phyloP scores from a whole-genome alignment of 2,329 filamentous ascomycete species.

The Neurospora crassa region DNA sequence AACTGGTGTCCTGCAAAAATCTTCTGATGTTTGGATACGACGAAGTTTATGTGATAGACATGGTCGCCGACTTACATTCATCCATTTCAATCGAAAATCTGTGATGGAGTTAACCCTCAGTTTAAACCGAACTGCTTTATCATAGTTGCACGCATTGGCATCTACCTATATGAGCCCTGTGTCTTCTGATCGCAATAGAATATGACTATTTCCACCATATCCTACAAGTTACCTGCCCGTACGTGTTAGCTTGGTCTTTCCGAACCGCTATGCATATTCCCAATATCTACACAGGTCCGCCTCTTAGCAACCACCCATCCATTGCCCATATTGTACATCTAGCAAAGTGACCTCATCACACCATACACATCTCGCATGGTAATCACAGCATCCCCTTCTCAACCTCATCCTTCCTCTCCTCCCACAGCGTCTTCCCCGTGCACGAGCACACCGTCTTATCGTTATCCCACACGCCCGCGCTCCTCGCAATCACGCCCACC shows the following conservation, averaged over 20 bases:
- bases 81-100: background rate
- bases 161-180: background rate
- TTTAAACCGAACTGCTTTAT: background rate
- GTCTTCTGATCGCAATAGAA: background rate
- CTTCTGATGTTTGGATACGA: background rate
- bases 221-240: background rate
- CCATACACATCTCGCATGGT: background rate
- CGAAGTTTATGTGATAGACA: background rate
- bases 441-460: constrained; percentile 98
- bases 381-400: constrained; percentile 81
- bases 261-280: background rate
- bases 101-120: background rate
- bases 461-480: constrained; percentile 97
- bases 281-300: background rate
- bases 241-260: background rate
- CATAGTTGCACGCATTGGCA: background rate
- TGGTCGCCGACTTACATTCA: background rate
- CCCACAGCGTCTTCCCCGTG: constrained; percentile 96
- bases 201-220: background rate
- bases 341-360: constrained; percentile 1
- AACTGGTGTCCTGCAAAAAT: background rate
- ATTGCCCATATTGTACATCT: background rate
- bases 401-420: constrained; percentile 86
- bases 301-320: background rate
- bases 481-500: constrained; percentile 88